A percentile compares a stretch with the other conserved stretches of the same genome.
phyloP scores from a whole-genome alignment of 2,329 filamentous ascomycete genomes.

The Exophiala phaeomuriformis region DNA sequence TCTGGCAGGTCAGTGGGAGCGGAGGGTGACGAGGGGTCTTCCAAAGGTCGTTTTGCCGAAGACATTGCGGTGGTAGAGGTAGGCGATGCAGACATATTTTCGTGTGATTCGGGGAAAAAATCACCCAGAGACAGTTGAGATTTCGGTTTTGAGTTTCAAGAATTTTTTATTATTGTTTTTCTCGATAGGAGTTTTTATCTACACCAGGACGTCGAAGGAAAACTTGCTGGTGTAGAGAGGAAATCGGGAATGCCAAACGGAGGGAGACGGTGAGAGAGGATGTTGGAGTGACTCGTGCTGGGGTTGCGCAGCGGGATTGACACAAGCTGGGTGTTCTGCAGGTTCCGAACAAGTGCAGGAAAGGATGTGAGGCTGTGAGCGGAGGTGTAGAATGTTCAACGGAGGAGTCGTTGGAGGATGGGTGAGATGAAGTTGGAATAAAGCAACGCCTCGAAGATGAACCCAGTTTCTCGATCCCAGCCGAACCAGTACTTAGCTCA shows the following conservation, averaged over 20 bases:
- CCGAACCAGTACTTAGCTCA: conserved; percentile 26
- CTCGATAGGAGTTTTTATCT: conserved; percentile 53
- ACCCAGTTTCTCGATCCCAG: conserved; percentile 12
- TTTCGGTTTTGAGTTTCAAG: conserved; percentile 43
- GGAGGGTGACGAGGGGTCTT: conserved; percentile 93
- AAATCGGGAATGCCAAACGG: conserved; percentile 21
- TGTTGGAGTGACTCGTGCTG: conserved; percentile 18
- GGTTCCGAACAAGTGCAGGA: conserved; percentile 19
- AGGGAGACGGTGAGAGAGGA: conserved; percentile 30
- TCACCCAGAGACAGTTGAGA: conserved; percentile 32
- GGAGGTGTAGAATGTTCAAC: conserved; percentile 14
- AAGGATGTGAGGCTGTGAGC: conserved; percentile 15
- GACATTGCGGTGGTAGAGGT: conserved; percentile 38
- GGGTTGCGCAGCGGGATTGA: conserved; percentile 16
- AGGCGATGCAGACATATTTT: conserved; percentile 61
- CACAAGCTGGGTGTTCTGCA: conserved; percentile 18
- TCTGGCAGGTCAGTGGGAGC: conserved; percentile 88
- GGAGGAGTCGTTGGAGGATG: conserved; percentile 14
- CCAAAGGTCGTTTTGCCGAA: conserved; percentile 76
- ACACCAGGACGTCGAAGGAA: conserved; percentile 85
- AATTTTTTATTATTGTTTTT: conserved; percentile 53
- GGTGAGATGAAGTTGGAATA: conserved; percentile 17
- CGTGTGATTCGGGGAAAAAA: conserved; percentile 35
- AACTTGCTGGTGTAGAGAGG: conserved; percentile 72
- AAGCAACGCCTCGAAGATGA: conserved; percentile 25